Evolutionary conservation across 1,284 basidiomycete species (phyloP).

Genomic region (Somion occarium): DNA sequence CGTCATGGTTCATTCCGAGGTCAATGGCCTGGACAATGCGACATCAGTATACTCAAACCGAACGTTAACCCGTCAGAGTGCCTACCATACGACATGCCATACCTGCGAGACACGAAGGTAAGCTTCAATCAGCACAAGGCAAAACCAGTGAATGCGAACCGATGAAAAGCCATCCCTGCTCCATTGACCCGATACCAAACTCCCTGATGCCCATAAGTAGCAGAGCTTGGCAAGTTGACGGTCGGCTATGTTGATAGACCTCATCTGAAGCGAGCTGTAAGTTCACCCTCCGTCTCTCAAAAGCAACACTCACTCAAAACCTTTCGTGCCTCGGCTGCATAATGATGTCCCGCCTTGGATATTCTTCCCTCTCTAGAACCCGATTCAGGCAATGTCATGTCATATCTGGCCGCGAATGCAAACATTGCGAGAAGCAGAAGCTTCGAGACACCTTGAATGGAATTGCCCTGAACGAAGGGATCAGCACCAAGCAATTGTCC

Average conservation of each 20-base stretch:
- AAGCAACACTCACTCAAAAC: constrained; percentile 51
- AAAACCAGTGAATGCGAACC: constrained; percentile 39
- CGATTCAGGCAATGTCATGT: constrained; percentile 41
- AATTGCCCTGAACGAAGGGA: constrained; percentile 25
- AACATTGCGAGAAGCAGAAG: constrained; percentile 77
- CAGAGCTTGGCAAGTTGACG: constrained; percentile 72
- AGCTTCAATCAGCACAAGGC: constrained; percentile 16
- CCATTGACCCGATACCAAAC: constrained; percentile 75
- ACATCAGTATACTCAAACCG: not conserved
- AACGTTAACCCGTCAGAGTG: constrained; percentile 2
- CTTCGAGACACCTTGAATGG: constrained; percentile 61
- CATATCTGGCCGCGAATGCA: constrained; percentile 71
- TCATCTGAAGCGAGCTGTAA: constrained; percentile 38
- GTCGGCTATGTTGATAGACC: constrained; percentile 59
- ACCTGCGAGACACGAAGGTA: constrained; percentile 33
- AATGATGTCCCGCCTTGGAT: constrained; percentile 71
- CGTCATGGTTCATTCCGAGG: constrained; percentile 77
- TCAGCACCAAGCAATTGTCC: not conserved
- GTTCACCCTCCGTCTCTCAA: not conserved
- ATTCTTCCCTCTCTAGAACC: constrained; percentile 28
- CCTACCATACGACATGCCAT: constrained; percentile 75
- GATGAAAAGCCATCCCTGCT: constrained; percentile 78
- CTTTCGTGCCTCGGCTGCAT: constrained; percentile 60
- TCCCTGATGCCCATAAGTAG: constrained; percentile 77
- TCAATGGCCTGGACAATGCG: constrained; percentile 68